These are phyloP conservation scores for Tillandsia leiboldiana DNA, from an alignment of 176 grass and related monocot genomes.

Conservation along the genomic window DNA sequence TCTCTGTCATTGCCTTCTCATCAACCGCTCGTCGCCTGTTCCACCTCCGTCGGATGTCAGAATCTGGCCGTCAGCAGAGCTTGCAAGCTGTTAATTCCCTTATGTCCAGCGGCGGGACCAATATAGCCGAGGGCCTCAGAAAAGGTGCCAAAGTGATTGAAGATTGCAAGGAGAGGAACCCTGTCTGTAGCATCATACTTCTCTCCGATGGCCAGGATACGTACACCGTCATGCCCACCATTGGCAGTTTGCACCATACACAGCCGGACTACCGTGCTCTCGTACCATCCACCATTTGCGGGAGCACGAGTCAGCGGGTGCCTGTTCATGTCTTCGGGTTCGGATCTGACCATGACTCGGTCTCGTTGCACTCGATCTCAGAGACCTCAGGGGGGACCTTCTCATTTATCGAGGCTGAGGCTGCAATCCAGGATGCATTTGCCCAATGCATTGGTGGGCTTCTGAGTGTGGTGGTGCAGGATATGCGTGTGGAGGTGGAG, in stretches of 20 bases:
- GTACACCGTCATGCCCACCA: slow-evolving; percentile 50
- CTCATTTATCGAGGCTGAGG: slow-evolving; percentile 87
- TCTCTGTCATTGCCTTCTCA: slow-evolving; percentile 85
- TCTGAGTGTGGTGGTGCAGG: slow-evolving; percentile 72
- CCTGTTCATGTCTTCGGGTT: slow-evolving; percentile 93
- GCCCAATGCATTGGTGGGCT: slow-evolving; percentile 94
- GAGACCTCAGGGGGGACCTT: slow-evolving; percentile 83
- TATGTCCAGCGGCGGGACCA: slow-evolving; percentile 68
- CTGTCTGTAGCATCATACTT: slow-evolving; percentile 89
- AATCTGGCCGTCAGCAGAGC: slow-evolving; percentile 55
- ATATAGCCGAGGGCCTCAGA: slow-evolving; percentile 79
- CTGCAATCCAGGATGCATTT: slow-evolving; percentile 86
- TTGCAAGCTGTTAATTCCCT: slow-evolving; percentile 77
- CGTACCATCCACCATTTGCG: slow-evolving; percentile 41
- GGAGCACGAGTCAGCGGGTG: slow-evolving; percentile 28
- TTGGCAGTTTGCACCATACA: slow-evolving; percentile 28
- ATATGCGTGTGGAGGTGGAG: slow-evolving; percentile 48
- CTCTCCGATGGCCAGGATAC: slow-evolving; percentile 91
- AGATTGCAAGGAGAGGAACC: slow-evolving; percentile 81
- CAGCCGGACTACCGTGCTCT: slow-evolving; percentile 53
- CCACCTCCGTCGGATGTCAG: slow-evolving; percentile 71
- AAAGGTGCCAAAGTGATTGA: slow-evolving; percentile 87
- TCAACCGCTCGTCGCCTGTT: slow-evolving; percentile 74
- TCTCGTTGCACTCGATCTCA: slow-evolving; percentile 70
- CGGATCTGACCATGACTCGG: slow-evolving; percentile 73